Evolutionary conservation across 2,329 filamentous ascomycete genomes (phyloP), one percentile per base, ranked within the genome.

Genomic region (Monosporascus sp.): DNA sequence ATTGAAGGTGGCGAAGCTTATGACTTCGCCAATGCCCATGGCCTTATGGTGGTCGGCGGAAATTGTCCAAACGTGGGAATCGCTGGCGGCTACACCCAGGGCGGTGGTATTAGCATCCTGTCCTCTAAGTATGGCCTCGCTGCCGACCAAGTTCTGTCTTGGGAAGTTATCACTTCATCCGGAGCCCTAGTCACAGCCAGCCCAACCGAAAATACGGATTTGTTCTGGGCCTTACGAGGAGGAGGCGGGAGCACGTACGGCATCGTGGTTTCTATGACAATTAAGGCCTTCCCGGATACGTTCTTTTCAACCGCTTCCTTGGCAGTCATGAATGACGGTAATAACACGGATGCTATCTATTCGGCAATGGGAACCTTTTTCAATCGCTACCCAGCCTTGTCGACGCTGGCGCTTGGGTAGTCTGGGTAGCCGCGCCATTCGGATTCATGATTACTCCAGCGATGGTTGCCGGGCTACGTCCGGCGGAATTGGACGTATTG

Each of bases 151-250:
- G 74, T 78, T 0, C 70, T 87, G 0, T 72, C 78, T 54, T 81
- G 72, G 52, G 74, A 83, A 52, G 79, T 83, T 1, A 72, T 86
- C 15, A 79, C 76, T 9, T 77, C 74, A 0, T 62, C 66, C n/a
- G 80, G 82, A 3, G 54, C 71, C 11, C 61, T 76, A 14, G 59
- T 83, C 1, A 74, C 67, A 1, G 81, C 80, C 0, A 77, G 71
- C 9, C 70, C 69, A 1, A 64, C 62, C 0, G 57, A 77, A 40
- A 79, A 86, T 58, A 52, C 70, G 0, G 83, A 86, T 51, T 70
- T 87, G 1, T 86, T 81, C 70, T 88, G 82, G 83, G 84, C 84
- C 2, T 66, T 86, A 2, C 72, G 73, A 49, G 82, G 82, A 7
- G 82, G 82, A 0, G 82, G 84, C 2, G 78, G 75, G 7, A 80